Evolutionary conservation across 176 grass and related monocot species (phyloP), one percentile per base, ranked within the genome.

Genomic region (Zoysia japonica): DNA sequence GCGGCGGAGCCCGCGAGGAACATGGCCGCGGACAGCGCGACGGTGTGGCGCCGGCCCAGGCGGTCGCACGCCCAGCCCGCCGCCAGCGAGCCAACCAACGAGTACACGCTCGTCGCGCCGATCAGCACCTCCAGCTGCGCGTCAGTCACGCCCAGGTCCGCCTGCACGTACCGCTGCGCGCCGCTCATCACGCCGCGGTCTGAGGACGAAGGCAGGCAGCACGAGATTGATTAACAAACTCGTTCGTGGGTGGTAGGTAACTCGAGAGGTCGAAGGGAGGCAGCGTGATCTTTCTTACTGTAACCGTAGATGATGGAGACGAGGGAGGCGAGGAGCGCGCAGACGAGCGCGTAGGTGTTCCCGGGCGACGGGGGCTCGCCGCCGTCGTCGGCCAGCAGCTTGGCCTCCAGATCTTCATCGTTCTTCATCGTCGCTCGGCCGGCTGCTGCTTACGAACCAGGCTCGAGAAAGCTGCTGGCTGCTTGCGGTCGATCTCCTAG

Each of bases 101-200:
- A 93, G 86, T 84, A 90, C 42, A 90, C 55, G 79, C 84, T 90
- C n/a, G 86, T 86, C 37, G 79, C 70, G 15, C 91, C 91, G 67
- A 85, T 85, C 14, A 93, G 76, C 66, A 86, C 66, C 83, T 90
- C 88, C 41, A 93, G 83, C 83, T 93, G 52, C 57, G 66, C 81
- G 80, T 93, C 91, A 8, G 1, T 78, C 1, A 90, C 48, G 6
- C 78, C 69, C 19, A 93, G 83, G 57, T 93, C 88, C 0, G 65
- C 37, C 65, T 93, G 76, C 53, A 93, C 70, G 85, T 84, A 88
- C 72, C 70, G 45, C 40, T 75, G 57, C 57, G 85, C 91, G 0
- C 88, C 91, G 80, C 91, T 93, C 91, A 93, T 90, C 72, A 93
- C 91, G 0, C 83, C 85, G 2, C 86, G 77, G 7, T 93, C 91